Base-by-base conservation (phyloP, 805 yeast genomes). In the Lipomyces orientalis region DNA sequence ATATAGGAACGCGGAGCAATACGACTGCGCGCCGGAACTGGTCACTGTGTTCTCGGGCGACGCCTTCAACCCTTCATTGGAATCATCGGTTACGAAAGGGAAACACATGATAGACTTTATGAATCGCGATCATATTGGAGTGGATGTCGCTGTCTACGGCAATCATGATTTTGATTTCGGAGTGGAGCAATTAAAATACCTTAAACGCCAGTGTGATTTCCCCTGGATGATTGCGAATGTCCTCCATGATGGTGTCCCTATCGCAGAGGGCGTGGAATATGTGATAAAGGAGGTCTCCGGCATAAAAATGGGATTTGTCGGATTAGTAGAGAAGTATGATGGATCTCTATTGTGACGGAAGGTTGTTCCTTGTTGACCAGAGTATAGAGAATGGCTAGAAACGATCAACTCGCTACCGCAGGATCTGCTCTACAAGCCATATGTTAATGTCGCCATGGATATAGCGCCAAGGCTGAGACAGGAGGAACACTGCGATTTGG, bases 161-260 rank as follows among this genome's bases (percentile, higher is more conserved):
- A 72, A 72, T 52, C 74, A 72, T 39, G 74, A 72, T 25, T 72
- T 72, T 61, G 74, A 72, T 54, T 72, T 72, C 37, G 74, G 74
- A 12, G 67, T 72, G 19, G 68, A 67, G 9, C 73, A 69, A 58
- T 69, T 72, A 4, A 31, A 34, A 8, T 35, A 14, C 39, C 62
- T 72, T 49, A 62, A 62, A 54, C 34, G 58, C 7, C 58, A 60
- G 31, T 69, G 68, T 49, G 71, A 70, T 43, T 72, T 72, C 60
- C 74, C 74, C 14, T 72, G 74, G 74, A 25, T 70, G 61, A 56
- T 71, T 25, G 54, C 74, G 10, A 72, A 72, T 33, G 72, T 72
- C 16, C 49, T 46, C 14, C 31, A 35, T 16, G 61, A 64, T 37
- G 68, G 56, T 34, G 37, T 39, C 22, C 67, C 71, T 2, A 34